phyloP scores from a whole-genome alignment of 495 filamentous ascomycete genomes.

The Lasiosphaeriaceae sp. region DNA sequence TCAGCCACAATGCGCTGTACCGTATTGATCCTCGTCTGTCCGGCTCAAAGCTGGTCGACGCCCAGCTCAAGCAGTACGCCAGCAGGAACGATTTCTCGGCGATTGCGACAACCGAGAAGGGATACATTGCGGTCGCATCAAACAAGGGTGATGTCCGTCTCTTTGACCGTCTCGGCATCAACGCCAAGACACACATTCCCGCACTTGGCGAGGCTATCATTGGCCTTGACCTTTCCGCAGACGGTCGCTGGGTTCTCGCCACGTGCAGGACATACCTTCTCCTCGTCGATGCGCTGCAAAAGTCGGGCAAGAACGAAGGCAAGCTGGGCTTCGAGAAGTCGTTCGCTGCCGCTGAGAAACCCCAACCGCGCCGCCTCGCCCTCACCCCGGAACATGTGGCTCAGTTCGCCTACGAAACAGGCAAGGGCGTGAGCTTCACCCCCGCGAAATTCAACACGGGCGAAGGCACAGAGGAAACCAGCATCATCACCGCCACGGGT shows the following conservation, averaged over 20 bases:
- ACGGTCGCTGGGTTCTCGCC: constrained; percentile 91
- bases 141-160: constrained; percentile 97
- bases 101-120: constrained; percentile 89
- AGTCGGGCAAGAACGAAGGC: constrained; percentile 91
- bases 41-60: constrained; percentile 89
- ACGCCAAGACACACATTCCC: constrained; percentile 94
- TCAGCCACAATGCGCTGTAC: constrained; percentile 87
- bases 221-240: constrained; percentile 88
- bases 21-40: constrained; percentile 88
- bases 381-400: constrained; percentile 87
- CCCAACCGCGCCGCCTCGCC: constrained; percentile 85
- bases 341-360: constrained; percentile 89
- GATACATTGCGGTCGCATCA: constrained; percentile 92
- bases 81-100: constrained; percentile 97
- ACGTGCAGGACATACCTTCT: constrained; percentile 94
- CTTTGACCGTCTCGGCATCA: constrained; percentile 94
- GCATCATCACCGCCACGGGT: constrained; percentile 94
- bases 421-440: constrained; percentile 79
- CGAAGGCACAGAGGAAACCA: constrained; percentile 71
- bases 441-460: constrained; percentile 92
- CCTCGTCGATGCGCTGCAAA: constrained; percentile 86
- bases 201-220: constrained; percentile 94
- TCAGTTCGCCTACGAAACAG: constrained; percentile 94
- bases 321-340: constrained; percentile 95
- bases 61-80: constrained; percentile 88